These are phyloP conservation scores for Grifola frondosa DNA, from an alignment of 1,284 basidiomycete species.

Conservation along the genomic window DNA sequence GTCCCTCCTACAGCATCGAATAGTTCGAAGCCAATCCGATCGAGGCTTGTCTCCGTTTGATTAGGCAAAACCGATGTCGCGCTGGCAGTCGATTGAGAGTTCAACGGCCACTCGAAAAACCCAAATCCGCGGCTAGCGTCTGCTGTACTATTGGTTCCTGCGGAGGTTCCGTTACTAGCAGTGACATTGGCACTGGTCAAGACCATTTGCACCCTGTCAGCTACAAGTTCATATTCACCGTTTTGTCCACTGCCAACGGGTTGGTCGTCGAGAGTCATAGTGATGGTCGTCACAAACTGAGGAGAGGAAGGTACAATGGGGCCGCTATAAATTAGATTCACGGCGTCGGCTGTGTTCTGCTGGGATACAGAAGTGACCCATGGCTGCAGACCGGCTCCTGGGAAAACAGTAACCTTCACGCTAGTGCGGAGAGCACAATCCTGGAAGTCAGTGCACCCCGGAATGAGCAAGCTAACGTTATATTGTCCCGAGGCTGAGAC, in stretches of 20 bases:
- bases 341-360: slow-evolving; percentile 65
- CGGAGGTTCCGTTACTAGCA: slow-evolving; percentile 28
- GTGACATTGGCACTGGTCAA: slow-evolving; percentile 61
- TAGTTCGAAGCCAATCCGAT: slow-evolving; percentile 59
- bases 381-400: slow-evolving; percentile 64
- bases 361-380: slow-evolving; percentile 74
- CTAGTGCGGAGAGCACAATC: slow-evolving; percentile 82
- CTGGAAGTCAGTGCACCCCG: slow-evolving; percentile 80
- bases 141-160: slow-evolving; percentile 31
- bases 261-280: slow-evolving; percentile 62
- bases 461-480: slow-evolving; percentile 80
- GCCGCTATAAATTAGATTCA: slow-evolving; percentile 75
- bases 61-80: slow-evolving; percentile 65
- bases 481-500: slow-evolving; percentile 88
- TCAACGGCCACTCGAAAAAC: slow-evolving; percentile 78
- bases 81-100: slow-evolving; percentile 43
- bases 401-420: slow-evolving; percentile 83
- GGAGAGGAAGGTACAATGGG: slow-evolving; percentile 74
- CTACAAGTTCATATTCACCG: slow-evolving; percentile 77
- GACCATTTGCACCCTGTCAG: slow-evolving; percentile 74
- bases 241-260: slow-evolving; percentile 61
- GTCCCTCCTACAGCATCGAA: slow-evolving; percentile 55
- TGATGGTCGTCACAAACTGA: slow-evolving; percentile 74
- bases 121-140: slow-evolving; percentile 57
- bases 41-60: slow-evolving; percentile 69